Base-by-base conservation (phyloP, 1,284 basidiomycete genomes). In the Exobasidium rhododendri region DNA sequence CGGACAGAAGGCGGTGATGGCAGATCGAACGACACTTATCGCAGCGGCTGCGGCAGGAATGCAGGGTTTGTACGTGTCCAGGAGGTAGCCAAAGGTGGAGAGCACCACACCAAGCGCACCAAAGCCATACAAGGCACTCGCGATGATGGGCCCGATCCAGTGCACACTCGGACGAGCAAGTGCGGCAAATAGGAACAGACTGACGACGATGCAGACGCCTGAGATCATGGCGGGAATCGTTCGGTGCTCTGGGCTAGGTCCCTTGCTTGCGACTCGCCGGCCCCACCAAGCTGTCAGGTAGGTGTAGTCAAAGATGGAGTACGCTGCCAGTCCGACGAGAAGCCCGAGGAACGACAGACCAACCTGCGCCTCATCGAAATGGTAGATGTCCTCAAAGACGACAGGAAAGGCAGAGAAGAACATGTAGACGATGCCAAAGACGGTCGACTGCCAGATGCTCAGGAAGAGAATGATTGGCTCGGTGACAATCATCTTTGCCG, bases 281-380 rank as follows among this genome's bases (percentile, higher is more conserved):
- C 14, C n/a, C 14, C 47, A 50, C 14, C 24, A 22, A 7, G n/a
- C 6, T 7, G 83, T 83, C 0, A 86, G 85, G 5, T n/a, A n/a
- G n/a, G n/a, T n/a, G n/a, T n/a, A n/a, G n/a, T n/a, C n/a, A n/a
- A n/a, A n/a, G n/a, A n/a, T n/a, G n/a, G n/a, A n/a, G n/a, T n/a
- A n/a, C n/a, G n/a, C n/a, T n/a, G n/a, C n/a, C n/a, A n/a, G n/a
- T n/a, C 87, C 88, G 58, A 89, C 84, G 24, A 86, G 86, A 52
- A 89, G 84, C 22, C 87, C 87, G 63, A 88, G 85, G 81, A 89
- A 88, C 50, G 87, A 83, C 28, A 90, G 82, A n/a, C 87, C 87
- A 44, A 81, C 80, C 66, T 88, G 82, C n/a, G 83, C 82, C 50
- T 83, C 80, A 35, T 85, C 85, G 81, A 88, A 86, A 6, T 83